phyloP scores from a whole-genome alignment of 768 basidiomycete genomes.

The Boletus rubescentipes region DNA sequence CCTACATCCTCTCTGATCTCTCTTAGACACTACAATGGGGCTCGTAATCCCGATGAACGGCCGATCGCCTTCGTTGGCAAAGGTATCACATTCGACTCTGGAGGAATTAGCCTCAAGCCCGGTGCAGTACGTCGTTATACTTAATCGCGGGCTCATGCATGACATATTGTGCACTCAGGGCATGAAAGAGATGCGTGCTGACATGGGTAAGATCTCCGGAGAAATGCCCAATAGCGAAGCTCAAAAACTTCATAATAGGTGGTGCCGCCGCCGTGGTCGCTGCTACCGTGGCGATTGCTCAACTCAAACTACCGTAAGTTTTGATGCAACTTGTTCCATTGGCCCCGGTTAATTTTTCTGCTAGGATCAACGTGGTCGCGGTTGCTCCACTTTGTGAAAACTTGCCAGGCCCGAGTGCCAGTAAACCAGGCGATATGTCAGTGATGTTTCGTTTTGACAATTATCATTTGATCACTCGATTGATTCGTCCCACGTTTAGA shows the following conservation, averaged over 20 bases:
- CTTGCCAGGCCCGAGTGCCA: slow-evolving; percentile 67
- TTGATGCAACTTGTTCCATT: background rate
- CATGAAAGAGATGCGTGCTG: slow-evolving; percentile 85
- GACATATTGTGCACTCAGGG: slow-evolving; percentile 38
- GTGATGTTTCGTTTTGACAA: slow-evolving; percentile 19
- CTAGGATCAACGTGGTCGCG: slow-evolving; percentile 72
- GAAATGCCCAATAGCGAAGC: background rate
- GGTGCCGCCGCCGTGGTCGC: slow-evolving; percentile 80
- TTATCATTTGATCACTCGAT: background rate
- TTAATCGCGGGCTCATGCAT: background rate
- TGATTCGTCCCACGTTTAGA: slow-evolving; percentile 36
- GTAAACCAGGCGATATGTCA: slow-evolving; percentile 83
- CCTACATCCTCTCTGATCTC: background rate
- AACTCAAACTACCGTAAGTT: slow-evolving; percentile 73
- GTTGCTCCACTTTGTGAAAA: slow-evolving; percentile 81
- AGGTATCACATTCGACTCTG: slow-evolving; percentile 87
- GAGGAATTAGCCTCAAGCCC: slow-evolving; percentile 88
- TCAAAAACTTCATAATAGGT: slow-evolving; percentile 35
- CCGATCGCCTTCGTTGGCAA: slow-evolving; percentile 83
- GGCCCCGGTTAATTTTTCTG: background rate
- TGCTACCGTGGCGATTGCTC: slow-evolving; percentile 74
- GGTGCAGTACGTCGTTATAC: slow-evolving; percentile 44
- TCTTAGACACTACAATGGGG: slow-evolving; percentile 79
- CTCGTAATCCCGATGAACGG: slow-evolving; percentile 47
- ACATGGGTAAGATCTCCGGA: slow-evolving; percentile 65